A percentile compares a stretch with the other conserved stretches of the same genome.
Evolutionary conservation across 441 rosid species (phyloP).

Genomic region (Croton setiger): DNA sequence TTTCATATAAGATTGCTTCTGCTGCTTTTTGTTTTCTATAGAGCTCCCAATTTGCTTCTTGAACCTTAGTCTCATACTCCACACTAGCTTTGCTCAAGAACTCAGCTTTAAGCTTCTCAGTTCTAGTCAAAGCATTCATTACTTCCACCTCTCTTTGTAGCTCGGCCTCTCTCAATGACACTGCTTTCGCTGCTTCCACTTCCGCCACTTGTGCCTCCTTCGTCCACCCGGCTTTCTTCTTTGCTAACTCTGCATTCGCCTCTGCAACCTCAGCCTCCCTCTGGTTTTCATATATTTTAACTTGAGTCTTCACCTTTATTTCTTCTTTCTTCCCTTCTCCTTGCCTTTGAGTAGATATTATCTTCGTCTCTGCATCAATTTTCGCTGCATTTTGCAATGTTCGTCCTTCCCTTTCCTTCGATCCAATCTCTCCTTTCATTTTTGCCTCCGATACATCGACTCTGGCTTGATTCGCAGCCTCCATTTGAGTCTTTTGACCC

Average conservation of each 20-base stretch:
- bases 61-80: conserved; percentile 71
- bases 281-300: conserved; percentile 58
- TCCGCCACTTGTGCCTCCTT: conserved; percentile 51
- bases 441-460: conserved; percentile 58
- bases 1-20: conserved; percentile 53
- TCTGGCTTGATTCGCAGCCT: conserved; percentile 66
- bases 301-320: conserved; percentile 50
- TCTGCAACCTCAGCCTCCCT: conserved; percentile 57
- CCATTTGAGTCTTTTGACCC: conserved; percentile 76
- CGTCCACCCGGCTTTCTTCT: conserved; percentile 60
- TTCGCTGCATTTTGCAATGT: conserved; percentile 61
- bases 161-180: conserved; percentile 56
- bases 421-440: conserved; percentile 64
- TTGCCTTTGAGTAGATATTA: conserved; percentile 43
- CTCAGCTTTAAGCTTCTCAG: conserved; percentile 68
- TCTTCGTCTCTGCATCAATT: conserved; percentile 61
- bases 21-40: conserved; percentile 63
- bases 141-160: conserved; percentile 56
- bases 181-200: conserved; percentile 61
- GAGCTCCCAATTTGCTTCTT: conserved; percentile 74
- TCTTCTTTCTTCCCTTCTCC: conserved; percentile 62
- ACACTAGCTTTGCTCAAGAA: conserved; percentile 61
- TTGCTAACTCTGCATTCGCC: conserved; percentile 56
- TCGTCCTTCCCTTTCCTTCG: conserved; percentile 41
- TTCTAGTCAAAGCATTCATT: conserved; percentile 56